phyloP scores from a whole-genome alignment of 768 basidiomycete genomes.

The Calocybe indica region DNA sequence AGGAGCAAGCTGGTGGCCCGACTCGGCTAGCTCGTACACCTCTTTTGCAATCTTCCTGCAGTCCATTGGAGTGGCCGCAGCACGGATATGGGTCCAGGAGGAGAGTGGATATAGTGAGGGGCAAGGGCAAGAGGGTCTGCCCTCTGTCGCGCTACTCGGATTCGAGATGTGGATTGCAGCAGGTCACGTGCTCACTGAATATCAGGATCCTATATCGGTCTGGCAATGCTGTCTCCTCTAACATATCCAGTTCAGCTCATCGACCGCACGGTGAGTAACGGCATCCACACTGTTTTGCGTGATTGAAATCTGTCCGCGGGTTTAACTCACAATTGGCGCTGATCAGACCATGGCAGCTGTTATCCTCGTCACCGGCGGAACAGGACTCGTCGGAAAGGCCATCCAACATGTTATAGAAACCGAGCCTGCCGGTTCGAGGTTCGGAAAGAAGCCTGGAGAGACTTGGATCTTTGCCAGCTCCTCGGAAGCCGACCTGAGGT shows the following conservation, averaged over 20 bases:
- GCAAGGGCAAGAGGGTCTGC: no score
- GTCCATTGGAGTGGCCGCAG: constrained; percentile 31
- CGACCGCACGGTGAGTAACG: no score
- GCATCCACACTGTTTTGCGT: no score
- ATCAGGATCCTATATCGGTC: no score
- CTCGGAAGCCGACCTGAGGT: constrained; percentile 84
- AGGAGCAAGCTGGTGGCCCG: constrained; percentile 42
- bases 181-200: no score
- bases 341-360: constrained; percentile 31
- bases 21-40: constrained; percentile 58
- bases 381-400: constrained; percentile 83
- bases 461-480: constrained; percentile 82
- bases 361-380: constrained; percentile 79
- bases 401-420: constrained; percentile 74
- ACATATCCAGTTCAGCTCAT: no score
- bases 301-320: no score
- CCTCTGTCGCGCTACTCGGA: neutral
- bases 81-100: neutral
- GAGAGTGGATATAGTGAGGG: neutral
- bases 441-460: constrained; percentile 72
- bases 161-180: no score
- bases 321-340: no score
- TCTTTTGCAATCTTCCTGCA: constrained; percentile 44
- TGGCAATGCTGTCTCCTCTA: no score
- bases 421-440: constrained; percentile 73